Evolutionary conservation across 495 filamentous ascomycete species (phyloP), one percentile per base, ranked within the genome.

Genomic region (Beverwykella pulmonaria): DNA sequence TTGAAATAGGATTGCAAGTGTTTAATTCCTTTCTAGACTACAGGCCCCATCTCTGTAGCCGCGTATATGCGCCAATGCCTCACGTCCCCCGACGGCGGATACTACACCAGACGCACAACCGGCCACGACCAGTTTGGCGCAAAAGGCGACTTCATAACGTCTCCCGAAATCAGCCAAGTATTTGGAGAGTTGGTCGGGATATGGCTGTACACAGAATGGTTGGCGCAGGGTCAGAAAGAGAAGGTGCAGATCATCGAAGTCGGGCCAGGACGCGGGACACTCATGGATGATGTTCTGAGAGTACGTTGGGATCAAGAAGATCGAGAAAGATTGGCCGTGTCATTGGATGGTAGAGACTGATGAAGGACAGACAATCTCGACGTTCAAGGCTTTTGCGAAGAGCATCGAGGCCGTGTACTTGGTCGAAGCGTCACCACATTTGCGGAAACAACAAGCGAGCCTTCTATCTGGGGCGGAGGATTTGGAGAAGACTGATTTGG

Each of bases 1-100:
- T n/a, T 29, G 12, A 17, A 9, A 47, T 29, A 30, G 1, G 41
- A 44, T 68, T 53, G 26, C 61, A 32, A 44, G 32, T 71, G 53
- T 65, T 53, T 29, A 36, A 56, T 20, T 15, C 29, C 32, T 34
- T 50, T 36, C 48, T 60, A 90, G 84, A 82, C 83, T 56, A 97
- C 93, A 17, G 94, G 94, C 1, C 94, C 94, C 5, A 87, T 97
- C 44, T 89, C 94, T 4, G 86, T 98, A 57, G 93, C 94, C 25
- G 85, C 90, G 39, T 98, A 92, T 77, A 98, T 98, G 94, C 92
- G 94, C 73, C 94, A 97, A 87, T 97, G 93, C 75, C 87, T 98
- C 68, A 97, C 93, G 15, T 89, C 89, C 14, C 88, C 92, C 54
- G 80, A 89, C n/a, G 92, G 91, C 59, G 94, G 94, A 48, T 98